A percentile compares a stretch with the other conserved stretches of the same genome.
Conservation (phyloP, 495 filamentous ascomycete species). For the Staphylotrichum longicolle region DNA sequence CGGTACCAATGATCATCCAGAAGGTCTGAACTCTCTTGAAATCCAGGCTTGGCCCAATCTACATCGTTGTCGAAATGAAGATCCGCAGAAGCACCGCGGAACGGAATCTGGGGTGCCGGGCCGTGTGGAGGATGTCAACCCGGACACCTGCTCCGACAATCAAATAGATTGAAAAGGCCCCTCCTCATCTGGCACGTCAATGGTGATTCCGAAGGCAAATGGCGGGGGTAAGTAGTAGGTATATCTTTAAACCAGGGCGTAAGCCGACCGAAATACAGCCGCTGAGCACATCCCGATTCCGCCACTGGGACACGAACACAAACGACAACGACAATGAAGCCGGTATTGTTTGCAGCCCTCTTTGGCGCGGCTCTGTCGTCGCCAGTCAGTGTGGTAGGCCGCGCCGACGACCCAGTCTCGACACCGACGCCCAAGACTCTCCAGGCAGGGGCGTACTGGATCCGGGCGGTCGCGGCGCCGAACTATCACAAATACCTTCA, state of each 20-base stretch:
- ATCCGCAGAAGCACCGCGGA: neutral
- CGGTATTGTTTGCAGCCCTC: constrained; percentile 15
- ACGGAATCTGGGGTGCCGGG: constrained; percentile 11
- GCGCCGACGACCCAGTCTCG: constrained; percentile 17
- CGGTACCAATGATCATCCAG: neutral
- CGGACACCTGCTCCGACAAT: neutral
- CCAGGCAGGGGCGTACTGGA: constrained; percentile 56
- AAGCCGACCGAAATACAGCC: no score
- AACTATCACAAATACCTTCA: constrained; percentile 66
- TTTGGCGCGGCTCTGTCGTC: constrained; percentile 23
- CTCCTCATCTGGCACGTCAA: neutral
- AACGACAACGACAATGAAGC: constrained; percentile 15
- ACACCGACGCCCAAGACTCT: constrained; percentile 39
- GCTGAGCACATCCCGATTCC: no score
- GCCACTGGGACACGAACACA: no score
- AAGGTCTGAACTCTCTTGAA: neutral
- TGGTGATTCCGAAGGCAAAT: neutral
- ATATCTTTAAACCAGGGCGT: neutral
- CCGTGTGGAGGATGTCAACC: constrained; percentile 2
- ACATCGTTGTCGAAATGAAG: neutral
- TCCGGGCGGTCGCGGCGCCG: constrained; percentile 57
- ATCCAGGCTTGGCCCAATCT: neutral
- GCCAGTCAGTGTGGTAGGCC: constrained; percentile 9
- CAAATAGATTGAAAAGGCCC: constrained; percentile 7
- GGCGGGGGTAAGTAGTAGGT: neutral